Percentiles rank a stretch among this genome's conserved stretches.
Evolutionary conservation across 257 asterid genomes (phyloP).

Genomic region (Ligustrum vulgare): DNA sequence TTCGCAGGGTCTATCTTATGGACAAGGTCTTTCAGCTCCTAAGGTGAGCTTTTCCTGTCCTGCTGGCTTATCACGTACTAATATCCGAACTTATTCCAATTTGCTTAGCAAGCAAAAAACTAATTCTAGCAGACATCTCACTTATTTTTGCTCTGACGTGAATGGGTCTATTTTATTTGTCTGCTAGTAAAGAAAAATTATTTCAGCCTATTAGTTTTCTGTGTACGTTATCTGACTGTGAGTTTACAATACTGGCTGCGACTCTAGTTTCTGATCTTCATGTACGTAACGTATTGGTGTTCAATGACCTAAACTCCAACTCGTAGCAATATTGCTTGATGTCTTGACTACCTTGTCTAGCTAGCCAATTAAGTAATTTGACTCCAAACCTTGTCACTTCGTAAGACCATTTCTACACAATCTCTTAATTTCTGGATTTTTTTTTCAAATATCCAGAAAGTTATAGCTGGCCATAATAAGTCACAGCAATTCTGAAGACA

Average conservation of each 20-base stretch:
- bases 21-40: conserved; percentile 48
- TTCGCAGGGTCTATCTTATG: conserved; percentile 70
- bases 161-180: not conserved
- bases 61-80: conserved; percentile 9
- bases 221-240: not conserved
- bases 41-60: conserved; percentile 51
- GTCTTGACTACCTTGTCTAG: not conserved
- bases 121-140: conserved; percentile 6
- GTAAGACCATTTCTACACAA: not conserved
- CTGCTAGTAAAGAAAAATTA: not conserved
- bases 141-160: not conserved
- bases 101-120: not conserved
- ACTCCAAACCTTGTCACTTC: not conserved
- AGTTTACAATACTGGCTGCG: not conserved
- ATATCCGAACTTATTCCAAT: not conserved
- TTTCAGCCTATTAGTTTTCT: conserved; percentile 11
- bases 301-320: not conserved
- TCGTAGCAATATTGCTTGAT: not conserved
- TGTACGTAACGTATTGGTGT: not conserved
- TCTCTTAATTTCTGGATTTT: not conserved
- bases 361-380: not conserved
- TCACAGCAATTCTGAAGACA: conserved; percentile 4
- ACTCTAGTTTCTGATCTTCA: not conserved
- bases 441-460: conserved; percentile 1
- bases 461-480: not conserved